Evolutionary conservation across 352 stramenopile genomes (phyloP).

Genomic region (Phytophthora rubi): DNA sequence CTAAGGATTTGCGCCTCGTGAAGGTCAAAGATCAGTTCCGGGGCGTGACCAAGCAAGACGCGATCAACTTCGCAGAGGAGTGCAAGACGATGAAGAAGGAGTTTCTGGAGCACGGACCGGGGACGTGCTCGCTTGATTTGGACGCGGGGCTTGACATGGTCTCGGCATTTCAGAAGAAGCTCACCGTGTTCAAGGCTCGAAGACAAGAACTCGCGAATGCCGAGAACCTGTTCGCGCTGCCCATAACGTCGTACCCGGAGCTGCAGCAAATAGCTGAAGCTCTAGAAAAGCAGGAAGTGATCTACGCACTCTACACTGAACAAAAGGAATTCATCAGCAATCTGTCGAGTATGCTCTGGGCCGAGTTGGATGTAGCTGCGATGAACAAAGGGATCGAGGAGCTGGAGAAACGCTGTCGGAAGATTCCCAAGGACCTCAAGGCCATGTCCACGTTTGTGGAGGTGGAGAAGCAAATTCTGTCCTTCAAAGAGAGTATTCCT

Average conservation of each 20-base stretch:
- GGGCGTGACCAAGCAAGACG: conserved; percentile 93
- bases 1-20: conserved; percentile 93
- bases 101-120: conserved; percentile 89
- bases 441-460: conserved; percentile 91
- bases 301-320: conserved; percentile 94
- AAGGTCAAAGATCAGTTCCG: conserved; percentile 96
- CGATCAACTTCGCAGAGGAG: conserved; percentile 87
- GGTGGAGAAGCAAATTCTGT: conserved; percentile 91
- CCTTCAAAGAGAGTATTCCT: conserved; percentile 95
- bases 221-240: conserved; percentile 93
- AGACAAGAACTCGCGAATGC: conserved; percentile 93
- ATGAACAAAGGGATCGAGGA: conserved; percentile 94
- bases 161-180: conserved; percentile 80
- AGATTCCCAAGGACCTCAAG: conserved; percentile 92
- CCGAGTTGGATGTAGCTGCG: conserved; percentile 90
- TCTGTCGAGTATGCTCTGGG: conserved; percentile 92
- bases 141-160: conserved; percentile 92
- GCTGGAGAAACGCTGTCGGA: conserved; percentile 92
- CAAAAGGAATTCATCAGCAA: conserved; percentile 94
- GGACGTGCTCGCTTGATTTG: conserved; percentile 82
- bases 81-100: conserved; percentile 87
- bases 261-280: conserved; percentile 88
- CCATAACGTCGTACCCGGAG: conserved; percentile 92
- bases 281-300: conserved; percentile 88
- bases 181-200: conserved; percentile 78